Percentiles rank a stretch among this genome's conserved stretches.
These are phyloP conservation scores for Pisolithus orientalis DNA, from an alignment of 768 basidiomycete species.

Conservation along the genomic window DNA sequence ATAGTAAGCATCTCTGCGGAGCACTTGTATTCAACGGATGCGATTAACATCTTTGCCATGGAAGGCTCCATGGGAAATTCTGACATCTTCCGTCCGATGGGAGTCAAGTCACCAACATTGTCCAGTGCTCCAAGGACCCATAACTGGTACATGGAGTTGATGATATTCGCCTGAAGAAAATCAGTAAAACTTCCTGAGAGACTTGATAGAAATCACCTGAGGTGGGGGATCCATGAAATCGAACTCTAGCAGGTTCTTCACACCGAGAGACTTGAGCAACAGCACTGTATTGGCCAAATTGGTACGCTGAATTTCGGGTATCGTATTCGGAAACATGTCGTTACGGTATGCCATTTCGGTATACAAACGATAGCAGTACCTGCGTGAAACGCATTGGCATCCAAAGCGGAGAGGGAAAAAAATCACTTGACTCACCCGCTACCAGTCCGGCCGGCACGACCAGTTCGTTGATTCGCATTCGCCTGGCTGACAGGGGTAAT, in stretches of 20 bases:
- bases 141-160: conserved; percentile 99
- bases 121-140: conserved; percentile 98
- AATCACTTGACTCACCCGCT: conserved; percentile 59
- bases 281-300: conserved; percentile 97
- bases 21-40: conserved; percentile 85
- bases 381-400: conserved; percentile 23
- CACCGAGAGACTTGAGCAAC: conserved; percentile 90
- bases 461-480: conserved; percentile 93
- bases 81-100: conserved; percentile 92
- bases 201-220: conserved; percentile 47
- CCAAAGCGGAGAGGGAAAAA: neutral
- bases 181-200: neutral
- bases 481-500: conserved; percentile 99
- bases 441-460: conserved; percentile 94
- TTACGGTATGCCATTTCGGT: conserved; percentile 97
- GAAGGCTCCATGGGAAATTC: conserved; percentile 99
- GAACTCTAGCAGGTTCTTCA: conserved; percentile 95
- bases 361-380: conserved; percentile 93
- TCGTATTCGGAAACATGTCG: conserved; percentile 92
- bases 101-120: conserved; percentile 94
- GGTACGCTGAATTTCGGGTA: conserved; percentile 97
- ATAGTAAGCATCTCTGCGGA: conserved; percentile 96
- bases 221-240: conserved; percentile 99
- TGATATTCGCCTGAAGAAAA: conserved; percentile 72
- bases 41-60: conserved; percentile 97